Evolutionary conservation across 2,329 filamentous ascomycete species (phyloP).

Genomic region (Hirsutella thompsonii): DNA sequence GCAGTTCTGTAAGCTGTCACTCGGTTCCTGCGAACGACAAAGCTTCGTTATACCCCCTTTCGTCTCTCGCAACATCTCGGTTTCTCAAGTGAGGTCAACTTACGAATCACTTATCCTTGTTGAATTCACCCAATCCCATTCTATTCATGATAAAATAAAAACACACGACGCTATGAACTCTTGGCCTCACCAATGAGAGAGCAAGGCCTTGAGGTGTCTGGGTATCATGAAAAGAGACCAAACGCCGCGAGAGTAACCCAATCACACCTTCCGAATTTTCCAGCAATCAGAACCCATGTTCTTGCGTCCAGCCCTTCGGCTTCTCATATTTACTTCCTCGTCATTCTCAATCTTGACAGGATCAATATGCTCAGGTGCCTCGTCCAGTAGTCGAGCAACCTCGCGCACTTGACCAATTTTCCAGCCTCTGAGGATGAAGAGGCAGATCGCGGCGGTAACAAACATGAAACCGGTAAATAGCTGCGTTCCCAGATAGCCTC

Average conservation of each 20-base stretch:
- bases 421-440: slow-evolving; percentile 22
- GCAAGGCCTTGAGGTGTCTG: background rate
- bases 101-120: no score
- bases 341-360: slow-evolving; percentile 16
- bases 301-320: slow-evolving; percentile 16
- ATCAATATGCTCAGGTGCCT: slow-evolving; percentile 16
- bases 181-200: background rate
- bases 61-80: no score
- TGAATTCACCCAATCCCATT: no score
- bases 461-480: slow-evolving; percentile 51
- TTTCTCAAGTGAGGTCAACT: no score
- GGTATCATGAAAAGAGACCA: background rate
- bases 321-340: slow-evolving; percentile 15
- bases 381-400: slow-evolving; percentile 16
- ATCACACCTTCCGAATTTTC: slow-evolving; percentile 13
- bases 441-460: slow-evolving; percentile 28
- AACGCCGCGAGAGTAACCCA: background rate
- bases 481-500: slow-evolving; percentile 38
- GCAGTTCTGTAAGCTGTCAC: no score
- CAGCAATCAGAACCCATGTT: slow-evolving; percentile 19
- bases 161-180: no score
- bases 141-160: no score
- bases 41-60: no score
- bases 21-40: no score
- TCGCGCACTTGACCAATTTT: slow-evolving; percentile 22